Percentiles rank a stretch among this genome's conserved stretches.
Conservation (phyloP, 768 basidiomycete genomes). For the Boletus tomentosulus region DNA sequence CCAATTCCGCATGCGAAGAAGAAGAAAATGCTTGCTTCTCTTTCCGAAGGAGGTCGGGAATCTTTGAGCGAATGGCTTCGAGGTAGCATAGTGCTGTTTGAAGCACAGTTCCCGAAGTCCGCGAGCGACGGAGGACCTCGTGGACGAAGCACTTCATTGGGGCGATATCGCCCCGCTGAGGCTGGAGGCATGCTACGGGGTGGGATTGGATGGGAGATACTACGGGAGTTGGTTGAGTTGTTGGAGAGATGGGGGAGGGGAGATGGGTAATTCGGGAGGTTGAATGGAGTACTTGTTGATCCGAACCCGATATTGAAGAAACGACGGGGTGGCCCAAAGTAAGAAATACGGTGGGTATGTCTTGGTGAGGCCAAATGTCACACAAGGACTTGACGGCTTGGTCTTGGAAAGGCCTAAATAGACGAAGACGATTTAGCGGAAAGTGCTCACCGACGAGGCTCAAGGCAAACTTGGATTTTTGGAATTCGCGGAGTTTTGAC, state of each 20-base stretch:
- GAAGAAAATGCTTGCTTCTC: constrained; percentile 45
- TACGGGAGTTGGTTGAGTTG: constrained; percentile 35
- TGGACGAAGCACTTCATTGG: constrained; percentile 79
- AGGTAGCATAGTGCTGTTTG: constrained; percentile 88
- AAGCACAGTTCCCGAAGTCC: constrained; percentile 77
- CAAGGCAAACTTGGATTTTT: constrained; percentile 62
- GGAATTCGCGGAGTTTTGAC: constrained; percentile 38
- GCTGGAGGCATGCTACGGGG: constrained; percentile 8
- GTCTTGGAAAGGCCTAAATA: constrained; percentile 42
- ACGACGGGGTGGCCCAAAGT: constrained; percentile 32
- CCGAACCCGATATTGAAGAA: constrained; percentile 9
- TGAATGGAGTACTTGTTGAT: constrained; percentile 6
- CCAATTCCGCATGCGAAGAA: constrained; percentile 38
- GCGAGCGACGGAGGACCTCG: constrained; percentile 82
- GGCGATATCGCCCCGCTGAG: constrained; percentile 35
- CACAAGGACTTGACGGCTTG: constrained; percentile 74
- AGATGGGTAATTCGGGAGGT: constrained; percentile 39
- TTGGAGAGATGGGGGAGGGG: constrained; percentile 52
- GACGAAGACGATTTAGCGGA: background rate
- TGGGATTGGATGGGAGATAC: constrained; percentile 27
- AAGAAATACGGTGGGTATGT: constrained; percentile 60
- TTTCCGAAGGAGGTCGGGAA: constrained; percentile 56
- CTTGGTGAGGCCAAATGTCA: constrained; percentile 78
- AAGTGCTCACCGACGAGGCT: constrained; percentile 63
- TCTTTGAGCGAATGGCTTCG: constrained; percentile 70